Evolutionary conservation across 331 rosid genomes (phyloP).

Genomic region (Rosa hybrid): DNA sequence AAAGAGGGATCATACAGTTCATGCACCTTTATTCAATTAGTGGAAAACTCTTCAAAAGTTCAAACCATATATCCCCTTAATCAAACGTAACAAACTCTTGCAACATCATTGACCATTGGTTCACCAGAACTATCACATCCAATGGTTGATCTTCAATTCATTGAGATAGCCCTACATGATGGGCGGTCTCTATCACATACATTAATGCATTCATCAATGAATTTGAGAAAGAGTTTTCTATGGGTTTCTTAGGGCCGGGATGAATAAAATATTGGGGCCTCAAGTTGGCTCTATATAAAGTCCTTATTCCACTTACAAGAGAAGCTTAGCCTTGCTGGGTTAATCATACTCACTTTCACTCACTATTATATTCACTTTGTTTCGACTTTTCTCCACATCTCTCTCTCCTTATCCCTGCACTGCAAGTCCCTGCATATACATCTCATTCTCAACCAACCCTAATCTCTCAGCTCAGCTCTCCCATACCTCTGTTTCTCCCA

Average conservation of each 20-base stretch:
- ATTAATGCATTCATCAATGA: slow-evolving; percentile 44
- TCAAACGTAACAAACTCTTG: slow-evolving; percentile 12
- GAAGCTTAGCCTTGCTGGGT: slow-evolving; percentile 27
- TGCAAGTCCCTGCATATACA: slow-evolving; percentile 20
- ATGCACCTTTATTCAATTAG: slow-evolving; percentile 42
- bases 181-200: slow-evolving; percentile 46
- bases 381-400: slow-evolving; percentile 14
- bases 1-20: slow-evolving; percentile 43
- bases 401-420: slow-evolving; percentile 37
- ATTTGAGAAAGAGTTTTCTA: slow-evolving; percentile 18
- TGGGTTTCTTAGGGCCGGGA: neutral
- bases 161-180: slow-evolving; percentile 46
- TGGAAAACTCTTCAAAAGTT: neutral
- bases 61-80: slow-evolving; percentile 36
- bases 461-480: slow-evolving; percentile 5
- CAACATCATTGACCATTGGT: slow-evolving; percentile 31
- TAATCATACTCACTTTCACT: slow-evolving; percentile 28
- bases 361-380: slow-evolving; percentile 33
- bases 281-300: slow-evolving; percentile 49
- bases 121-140: neutral
- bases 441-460: slow-evolving; percentile 26
- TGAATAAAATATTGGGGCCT: slow-evolving; percentile 14
- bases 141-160: slow-evolving; percentile 10
- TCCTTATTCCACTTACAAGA: slow-evolving; percentile 38
- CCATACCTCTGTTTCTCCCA: slow-evolving; percentile 41